phyloP scores from a whole-genome alignment of 2,329 filamentous ascomycete species.

The Fusarium austroafricanum region DNA sequence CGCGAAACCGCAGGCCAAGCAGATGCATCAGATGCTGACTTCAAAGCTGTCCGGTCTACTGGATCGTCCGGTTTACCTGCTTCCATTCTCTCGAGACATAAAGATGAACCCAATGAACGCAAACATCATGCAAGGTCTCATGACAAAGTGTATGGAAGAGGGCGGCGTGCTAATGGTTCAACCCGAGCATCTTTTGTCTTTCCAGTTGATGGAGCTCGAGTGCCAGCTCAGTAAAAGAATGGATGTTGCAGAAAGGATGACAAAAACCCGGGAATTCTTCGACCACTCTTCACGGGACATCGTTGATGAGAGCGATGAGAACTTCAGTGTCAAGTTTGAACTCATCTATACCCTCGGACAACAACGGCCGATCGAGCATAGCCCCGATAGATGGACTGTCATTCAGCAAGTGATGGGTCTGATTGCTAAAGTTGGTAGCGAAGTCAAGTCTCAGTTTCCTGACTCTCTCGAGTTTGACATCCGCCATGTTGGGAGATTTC shows the following conservation, averaged over 20 bases:
- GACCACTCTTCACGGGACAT: slow-evolving; percentile 62
- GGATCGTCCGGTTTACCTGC: slow-evolving; percentile 63
- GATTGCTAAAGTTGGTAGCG: slow-evolving; percentile 48
- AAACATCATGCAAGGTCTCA: slow-evolving; percentile 52
- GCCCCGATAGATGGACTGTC: slow-evolving; percentile 66
- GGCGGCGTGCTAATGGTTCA: slow-evolving; percentile 70
- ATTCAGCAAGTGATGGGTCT: slow-evolving; percentile 65
- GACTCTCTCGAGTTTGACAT: slow-evolving; percentile 57
- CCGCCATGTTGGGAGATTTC: slow-evolving; percentile 54
- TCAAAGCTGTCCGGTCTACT: slow-evolving; percentile 64
- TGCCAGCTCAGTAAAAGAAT: slow-evolving; percentile 48
- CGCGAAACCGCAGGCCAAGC: slow-evolving; percentile 68
- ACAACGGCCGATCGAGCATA: slow-evolving; percentile 62
- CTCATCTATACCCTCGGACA: slow-evolving; percentile 71
- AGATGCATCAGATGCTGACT: slow-evolving; percentile 61
- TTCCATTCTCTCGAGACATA: slow-evolving; percentile 69
- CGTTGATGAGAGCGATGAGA: slow-evolving; percentile 74
- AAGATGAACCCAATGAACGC: slow-evolving; percentile 49
- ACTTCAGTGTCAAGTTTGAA: slow-evolving; percentile 70
- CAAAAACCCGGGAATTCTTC: slow-evolving; percentile 59
- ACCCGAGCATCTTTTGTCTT: slow-evolving; percentile 73
- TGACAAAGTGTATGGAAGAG: slow-evolving; percentile 58
- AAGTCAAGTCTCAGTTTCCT: slow-evolving; percentile 49
- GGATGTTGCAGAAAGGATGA: slow-evolving; percentile 49
- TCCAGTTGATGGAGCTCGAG: slow-evolving; percentile 71